Base-by-base conservation (phyloP, 495 filamentous ascomycete genomes). In the Cenococcum geophilum region DNA sequence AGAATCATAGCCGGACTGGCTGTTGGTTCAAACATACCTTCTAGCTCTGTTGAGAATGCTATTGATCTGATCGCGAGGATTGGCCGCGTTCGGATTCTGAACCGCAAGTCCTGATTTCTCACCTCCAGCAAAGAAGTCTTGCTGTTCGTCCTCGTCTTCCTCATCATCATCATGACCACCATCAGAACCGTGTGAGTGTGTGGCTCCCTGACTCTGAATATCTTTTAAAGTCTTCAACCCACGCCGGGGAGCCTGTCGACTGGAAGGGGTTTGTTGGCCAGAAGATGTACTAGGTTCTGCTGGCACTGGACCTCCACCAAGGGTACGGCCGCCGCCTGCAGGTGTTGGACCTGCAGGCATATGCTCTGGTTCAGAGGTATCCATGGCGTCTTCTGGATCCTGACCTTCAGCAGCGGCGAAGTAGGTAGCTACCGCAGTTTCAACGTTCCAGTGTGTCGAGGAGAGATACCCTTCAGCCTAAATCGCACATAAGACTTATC, bases 101-200 rank as follows among this genome's bases (percentile, higher is more conserved):
- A 98, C 91, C 2, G 93, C 95, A 32, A 97, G 75, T 5, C 92
- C 95, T 22, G 92, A 96, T 76, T 98, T 98, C 77, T 96, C 93
- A 49, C 93, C 93, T 55, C 93, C 93, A 8, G 93, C 88, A 72
- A 95, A 98, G 52, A 96, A 80, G 71, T 97, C 89, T 58, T 89
- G 83, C 6, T 86, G 83, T 36, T 79, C 77, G 23, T 84, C 81
- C 45, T 86, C 79, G 4, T 83, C 79, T 34, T 80, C 76, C 4
- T 85, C 81, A 18, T 84, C 81, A 27, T 85, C 80, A 4, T 80
- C 80, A 53, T 88, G 81, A 11, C 77, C 77, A 12, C 78, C 76
- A 21, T 82, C 83, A 16, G 81, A 82, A 25, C 79, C 78, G 51
- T 83, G 76, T 8, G 77, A 76, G 55, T 80, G 75, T 4, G 25